These are phyloP conservation scores for Fusarium sambucinum DNA, from an alignment of 2,329 filamentous ascomycete species.

Conservation along the genomic window DNA sequence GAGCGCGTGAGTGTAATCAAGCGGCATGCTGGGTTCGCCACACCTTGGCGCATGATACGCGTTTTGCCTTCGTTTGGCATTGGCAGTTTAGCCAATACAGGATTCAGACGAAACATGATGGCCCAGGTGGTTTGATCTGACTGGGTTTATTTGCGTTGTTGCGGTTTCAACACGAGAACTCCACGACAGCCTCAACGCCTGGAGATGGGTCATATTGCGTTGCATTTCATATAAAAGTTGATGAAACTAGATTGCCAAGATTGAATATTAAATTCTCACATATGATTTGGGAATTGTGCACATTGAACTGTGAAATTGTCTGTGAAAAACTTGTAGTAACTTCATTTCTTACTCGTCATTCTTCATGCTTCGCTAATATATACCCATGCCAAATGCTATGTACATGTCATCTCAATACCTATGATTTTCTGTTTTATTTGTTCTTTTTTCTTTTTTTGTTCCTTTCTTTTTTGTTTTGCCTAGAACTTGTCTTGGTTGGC, in stretches of 20 bases:
- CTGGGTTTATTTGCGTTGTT: conserved; percentile 1
- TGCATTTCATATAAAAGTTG: conserved; percentile 1
- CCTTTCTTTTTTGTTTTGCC: background rate
- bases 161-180: conserved; percentile 35
- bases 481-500: conserved; percentile 47
- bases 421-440: background rate
- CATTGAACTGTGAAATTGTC: background rate
- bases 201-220: conserved; percentile 6
- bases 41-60: conserved; percentile 43
- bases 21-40: conserved; percentile 34
- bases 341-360: conserved; percentile 3
- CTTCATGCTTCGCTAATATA: conserved; percentile 29
- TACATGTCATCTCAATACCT: conserved; percentile 5
- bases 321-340: background rate
- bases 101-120: conserved; percentile 42
- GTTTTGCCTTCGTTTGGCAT: conserved; percentile 42
- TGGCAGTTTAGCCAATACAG: conserved; percentile 44
- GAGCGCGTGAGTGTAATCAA: conserved; percentile 36
- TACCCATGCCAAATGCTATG: conserved; percentile 16
- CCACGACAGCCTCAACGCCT: conserved; percentile 36
- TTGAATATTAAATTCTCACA: background rate
- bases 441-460: background rate
- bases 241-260: background rate
- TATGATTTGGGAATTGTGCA: background rate
- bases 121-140: conserved; percentile 16